Percentiles rank a stretch among this genome's conserved stretches.
phyloP scores from a whole-genome alignment of 1,139 yeast genomes.

The Pneumocystis carinii region DNA sequence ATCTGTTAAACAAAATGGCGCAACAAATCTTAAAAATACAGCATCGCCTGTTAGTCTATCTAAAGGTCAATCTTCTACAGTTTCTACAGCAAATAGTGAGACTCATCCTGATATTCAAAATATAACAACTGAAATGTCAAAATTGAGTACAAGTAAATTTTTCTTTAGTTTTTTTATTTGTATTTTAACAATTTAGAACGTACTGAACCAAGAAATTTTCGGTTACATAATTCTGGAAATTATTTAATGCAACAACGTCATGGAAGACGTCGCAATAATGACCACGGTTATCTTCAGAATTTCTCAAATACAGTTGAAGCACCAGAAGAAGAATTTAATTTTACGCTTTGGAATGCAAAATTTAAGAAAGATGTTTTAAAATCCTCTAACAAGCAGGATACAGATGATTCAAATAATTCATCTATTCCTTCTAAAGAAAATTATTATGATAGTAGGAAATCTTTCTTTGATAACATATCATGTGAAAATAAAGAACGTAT shows the following conservation, averaged over 20 bases:
- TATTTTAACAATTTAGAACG: background rate
- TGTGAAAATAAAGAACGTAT: conserved; percentile 14
- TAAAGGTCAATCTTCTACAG: conserved; percentile 8
- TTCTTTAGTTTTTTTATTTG: background rate
- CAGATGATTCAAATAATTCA: conserved; percentile 39
- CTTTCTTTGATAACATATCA: conserved; percentile 46
- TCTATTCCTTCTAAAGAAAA: conserved; percentile 59
- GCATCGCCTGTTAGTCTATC: conserved; percentile 4
- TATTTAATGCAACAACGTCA: conserved; percentile 1
- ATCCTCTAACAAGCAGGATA: conserved; percentile 14
- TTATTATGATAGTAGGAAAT: conserved; percentile 36
- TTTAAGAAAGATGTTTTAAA: conserved; percentile 8
- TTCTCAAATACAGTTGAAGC: conserved; percentile 6
- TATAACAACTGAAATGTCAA: conserved; percentile 18
- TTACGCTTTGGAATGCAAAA: conserved; percentile 10
- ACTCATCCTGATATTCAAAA: conserved; percentile 20
- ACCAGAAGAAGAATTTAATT: conserved; percentile 11
- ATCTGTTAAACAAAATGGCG: conserved; percentile 14
- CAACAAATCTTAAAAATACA: conserved; percentile 25
- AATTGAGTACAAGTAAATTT: background rate
- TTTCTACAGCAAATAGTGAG: conserved; percentile 8
- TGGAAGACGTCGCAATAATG: background rate
- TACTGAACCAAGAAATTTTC: background rate
- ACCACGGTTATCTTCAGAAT: conserved; percentile 4
- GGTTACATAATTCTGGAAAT: conserved; percentile 4